phyloP scores from a whole-genome alignment of 2,329 filamentous ascomycete genomes.

The Pestalotiopsis sp. region DNA sequence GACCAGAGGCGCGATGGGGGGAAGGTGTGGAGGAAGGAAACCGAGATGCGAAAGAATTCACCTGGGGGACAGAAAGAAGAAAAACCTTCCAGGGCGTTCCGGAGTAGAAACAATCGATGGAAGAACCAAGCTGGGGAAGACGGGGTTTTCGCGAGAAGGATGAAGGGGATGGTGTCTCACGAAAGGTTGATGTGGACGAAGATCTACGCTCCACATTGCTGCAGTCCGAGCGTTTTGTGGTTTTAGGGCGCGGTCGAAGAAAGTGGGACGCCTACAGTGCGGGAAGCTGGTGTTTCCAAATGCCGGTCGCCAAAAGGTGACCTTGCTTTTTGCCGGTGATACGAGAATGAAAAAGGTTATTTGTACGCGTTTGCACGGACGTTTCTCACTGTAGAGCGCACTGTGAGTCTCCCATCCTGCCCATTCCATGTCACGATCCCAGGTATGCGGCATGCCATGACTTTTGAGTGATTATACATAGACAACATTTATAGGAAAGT shows the following conservation, averaged over 20 bases:
- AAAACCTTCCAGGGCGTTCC: background rate
- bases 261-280: constrained; percentile 11
- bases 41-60: background rate
- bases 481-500: background rate
- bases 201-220: constrained; percentile 19
- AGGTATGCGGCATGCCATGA: background rate
- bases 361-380: background rate
- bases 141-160: constrained; percentile 8
- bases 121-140: background rate
- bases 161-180: constrained; percentile 14
- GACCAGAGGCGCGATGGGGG: background rate
- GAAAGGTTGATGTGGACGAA: constrained; percentile 12
- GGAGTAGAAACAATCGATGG: background rate
- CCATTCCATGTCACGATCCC: background rate
- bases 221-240: constrained; percentile 23
- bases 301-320: constrained; percentile 2
- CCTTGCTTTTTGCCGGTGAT: background rate
- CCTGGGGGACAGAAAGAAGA: background rate
- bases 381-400: background rate
- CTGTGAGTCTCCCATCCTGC: background rate
- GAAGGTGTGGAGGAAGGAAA: background rate
- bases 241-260: constrained; percentile 12
- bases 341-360: background rate
- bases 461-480: background rate
- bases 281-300: constrained; percentile 8